Evolutionary conservation across 345 rosid species (phyloP).

Genomic region (Triadica sebifera): DNA sequence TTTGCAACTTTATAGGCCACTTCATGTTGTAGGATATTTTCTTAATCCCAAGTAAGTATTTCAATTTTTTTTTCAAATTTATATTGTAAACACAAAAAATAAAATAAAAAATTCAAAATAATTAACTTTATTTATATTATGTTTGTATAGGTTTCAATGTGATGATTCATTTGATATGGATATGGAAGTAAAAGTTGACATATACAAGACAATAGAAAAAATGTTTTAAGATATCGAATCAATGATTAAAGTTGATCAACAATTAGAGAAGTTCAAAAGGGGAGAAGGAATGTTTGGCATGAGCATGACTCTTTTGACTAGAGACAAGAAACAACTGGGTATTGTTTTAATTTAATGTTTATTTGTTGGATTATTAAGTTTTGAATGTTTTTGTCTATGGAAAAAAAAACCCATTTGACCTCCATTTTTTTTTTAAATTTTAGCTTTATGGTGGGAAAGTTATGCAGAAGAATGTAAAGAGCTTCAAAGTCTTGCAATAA

Average conservation of each 20-base stretch:
- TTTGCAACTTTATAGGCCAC: slow-evolving; percentile 5
- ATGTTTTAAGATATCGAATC: background rate
- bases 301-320: background rate
- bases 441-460: background rate
- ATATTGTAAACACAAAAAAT: too few species aligned
- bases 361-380: too few species aligned
- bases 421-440: background rate
- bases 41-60: slow-evolving; percentile 7
- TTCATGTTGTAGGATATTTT: background rate
- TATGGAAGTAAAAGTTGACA: slow-evolving; percentile 6
- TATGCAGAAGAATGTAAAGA: background rate
- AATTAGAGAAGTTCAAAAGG: slow-evolving; percentile 2
- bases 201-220: slow-evolving; percentile 1
- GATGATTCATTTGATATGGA: background rate
- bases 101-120: too few species aligned
- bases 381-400: too few species aligned
- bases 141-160: background rate
- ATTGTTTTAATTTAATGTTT: background rate
- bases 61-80: background rate
- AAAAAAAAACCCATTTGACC: too few species aligned
- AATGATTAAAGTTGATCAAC: background rate
- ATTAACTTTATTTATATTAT: too few species aligned
- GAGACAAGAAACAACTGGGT: slow-evolving; percentile 2
- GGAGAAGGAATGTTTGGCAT: background rate
- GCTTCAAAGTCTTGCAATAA: slow-evolving; percentile 6